These are phyloP conservation scores for Botrytis fragariae DNA, from an alignment of 2,329 filamentous ascomycete genomes.

Conservation along the genomic window DNA sequence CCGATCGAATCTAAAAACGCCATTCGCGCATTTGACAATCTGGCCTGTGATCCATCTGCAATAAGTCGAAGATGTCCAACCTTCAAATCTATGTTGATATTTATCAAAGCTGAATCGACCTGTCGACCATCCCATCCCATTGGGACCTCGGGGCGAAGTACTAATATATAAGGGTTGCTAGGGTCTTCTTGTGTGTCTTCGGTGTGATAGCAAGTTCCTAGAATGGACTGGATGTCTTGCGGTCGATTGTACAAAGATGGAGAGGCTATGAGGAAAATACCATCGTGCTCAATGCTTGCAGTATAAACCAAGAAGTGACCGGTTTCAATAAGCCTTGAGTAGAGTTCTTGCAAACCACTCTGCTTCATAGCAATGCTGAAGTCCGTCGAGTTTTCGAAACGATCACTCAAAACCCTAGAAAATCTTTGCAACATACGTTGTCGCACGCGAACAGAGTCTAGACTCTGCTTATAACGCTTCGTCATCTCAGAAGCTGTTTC, in stretches of 20 bases:
- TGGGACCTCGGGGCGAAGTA: conserved; percentile 76
- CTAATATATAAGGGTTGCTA: conserved; percentile 78
- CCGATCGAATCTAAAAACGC: conserved; percentile 76
- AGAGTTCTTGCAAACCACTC: conserved; percentile 70
- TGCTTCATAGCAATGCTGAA: conserved; percentile 78
- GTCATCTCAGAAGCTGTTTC: conserved; percentile 88
- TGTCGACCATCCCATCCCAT: conserved; percentile 80
- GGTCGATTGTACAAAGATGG: conserved; percentile 71
- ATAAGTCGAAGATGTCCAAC: conserved; percentile 83
- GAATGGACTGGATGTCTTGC: conserved; percentile 80
- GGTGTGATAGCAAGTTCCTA: conserved; percentile 74
- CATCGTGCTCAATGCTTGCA: conserved; percentile 66
- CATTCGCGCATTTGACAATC: conserved; percentile 74
- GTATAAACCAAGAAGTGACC: conserved; percentile 87
- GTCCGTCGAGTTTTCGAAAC: conserved; percentile 95
- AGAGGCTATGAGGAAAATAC: conserved; percentile 81
- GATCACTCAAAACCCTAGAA: conserved; percentile 82
- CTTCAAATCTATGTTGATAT: conserved; percentile 81
- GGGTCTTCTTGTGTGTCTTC: conserved; percentile 71
- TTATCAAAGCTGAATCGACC: conserved; percentile 67
- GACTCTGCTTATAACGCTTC: conserved; percentile 90
- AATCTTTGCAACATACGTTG: conserved; percentile 97
- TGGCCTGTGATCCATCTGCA: conserved; percentile 78
- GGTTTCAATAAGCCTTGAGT: conserved; percentile 74
- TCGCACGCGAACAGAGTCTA: conserved; percentile 93